phyloP scores from a whole-genome alignment of 2,329 filamentous ascomycete genomes.

The Arthroderma sp. region DNA sequence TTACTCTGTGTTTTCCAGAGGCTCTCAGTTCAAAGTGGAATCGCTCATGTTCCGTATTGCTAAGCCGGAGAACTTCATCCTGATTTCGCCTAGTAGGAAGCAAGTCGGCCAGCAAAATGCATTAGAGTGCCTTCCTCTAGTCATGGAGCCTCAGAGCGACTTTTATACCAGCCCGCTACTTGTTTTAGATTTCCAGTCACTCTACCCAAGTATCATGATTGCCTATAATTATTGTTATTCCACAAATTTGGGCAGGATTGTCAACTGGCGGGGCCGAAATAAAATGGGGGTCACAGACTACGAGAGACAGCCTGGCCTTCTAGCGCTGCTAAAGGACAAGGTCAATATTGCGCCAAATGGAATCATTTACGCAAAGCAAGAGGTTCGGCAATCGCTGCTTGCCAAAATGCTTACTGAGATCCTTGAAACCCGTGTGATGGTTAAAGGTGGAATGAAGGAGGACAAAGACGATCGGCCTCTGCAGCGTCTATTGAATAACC shows the following conservation, averaged over 20 bases:
- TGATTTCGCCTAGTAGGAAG: slow-evolving; percentile 78
- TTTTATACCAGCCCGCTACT: slow-evolving; percentile 85
- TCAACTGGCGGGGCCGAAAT: slow-evolving; percentile 76
- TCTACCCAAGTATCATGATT: slow-evolving; percentile 98
- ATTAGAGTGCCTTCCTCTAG: slow-evolving; percentile 81
- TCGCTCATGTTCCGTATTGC: slow-evolving; percentile 98
- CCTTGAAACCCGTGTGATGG: slow-evolving; percentile 90
- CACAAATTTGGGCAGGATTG: slow-evolving; percentile 78
- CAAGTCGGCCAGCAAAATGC: slow-evolving; percentile 93
- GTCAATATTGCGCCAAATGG: slow-evolving; percentile 93
- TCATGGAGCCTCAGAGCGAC: slow-evolving; percentile 93
- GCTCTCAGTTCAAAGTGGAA: slow-evolving; percentile 97
- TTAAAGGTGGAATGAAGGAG: slow-evolving; percentile 91
- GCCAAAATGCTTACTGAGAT: slow-evolving; percentile 97
- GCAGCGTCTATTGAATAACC: slow-evolving; percentile 80
- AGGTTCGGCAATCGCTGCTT: slow-evolving; percentile 76
- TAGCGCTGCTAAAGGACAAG: slow-evolving; percentile 68
- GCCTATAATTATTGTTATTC: slow-evolving; percentile 99
- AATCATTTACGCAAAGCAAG: slow-evolving; percentile 82
- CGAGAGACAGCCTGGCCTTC: slow-evolving; percentile 58
- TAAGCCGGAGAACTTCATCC: slow-evolving; percentile 86
- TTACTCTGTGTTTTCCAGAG: slow-evolving; percentile 86
- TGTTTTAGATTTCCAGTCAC: slow-evolving; percentile 87
- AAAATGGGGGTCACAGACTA: slow-evolving; percentile 95
- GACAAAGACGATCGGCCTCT: slow-evolving; percentile 79